Percentiles rank a stretch among this genome's conserved stretches.
Evolutionary conservation across 306 rosid genomes (phyloP).

Genomic region (Senna siamea): DNA sequence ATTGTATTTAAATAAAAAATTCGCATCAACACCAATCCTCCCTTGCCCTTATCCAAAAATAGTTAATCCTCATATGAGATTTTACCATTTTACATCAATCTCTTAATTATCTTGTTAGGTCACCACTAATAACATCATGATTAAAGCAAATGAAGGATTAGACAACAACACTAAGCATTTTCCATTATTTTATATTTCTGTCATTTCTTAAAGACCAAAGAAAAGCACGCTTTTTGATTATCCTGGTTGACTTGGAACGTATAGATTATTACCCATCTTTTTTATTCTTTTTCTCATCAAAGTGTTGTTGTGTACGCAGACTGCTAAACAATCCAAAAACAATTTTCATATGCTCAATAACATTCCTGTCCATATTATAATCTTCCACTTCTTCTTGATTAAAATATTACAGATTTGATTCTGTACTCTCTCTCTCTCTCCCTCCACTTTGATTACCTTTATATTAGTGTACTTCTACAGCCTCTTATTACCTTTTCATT

Average conservation of each 20-base stretch:
- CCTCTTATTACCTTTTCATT: slow-evolving; percentile 32
- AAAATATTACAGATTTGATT: slow-evolving; percentile 57
- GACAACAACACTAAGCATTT: slow-evolving; percentile 22
- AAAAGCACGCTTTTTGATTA: slow-evolving; percentile 43
- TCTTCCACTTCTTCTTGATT: neutral
- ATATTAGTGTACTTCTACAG: slow-evolving; percentile 39
- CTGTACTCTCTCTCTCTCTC: slow-evolving; percentile 34
- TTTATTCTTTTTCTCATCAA: neutral
- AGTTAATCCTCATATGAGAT: neutral
- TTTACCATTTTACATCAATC: slow-evolving; percentile 21
- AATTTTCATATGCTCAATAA: slow-evolving; percentile 40
- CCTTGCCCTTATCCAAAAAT: too few relatives aligned
- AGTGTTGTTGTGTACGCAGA: slow-evolving; percentile 40
- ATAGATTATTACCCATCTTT: slow-evolving; percentile 35
- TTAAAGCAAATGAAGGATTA: slow-evolving; percentile 27
- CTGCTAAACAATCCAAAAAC: slow-evolving; percentile 37
- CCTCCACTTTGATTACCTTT: slow-evolving; percentile 22
- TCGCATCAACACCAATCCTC: too few relatives aligned
- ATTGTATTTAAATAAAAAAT: too few relatives aligned
- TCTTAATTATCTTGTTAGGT: slow-evolving; percentile 10
- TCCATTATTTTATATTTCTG: slow-evolving; percentile 32
- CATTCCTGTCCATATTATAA: slow-evolving; percentile 45
- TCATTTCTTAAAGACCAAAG: slow-evolving; percentile 43
- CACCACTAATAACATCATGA: slow-evolving; percentile 29
- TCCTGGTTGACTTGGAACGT: slow-evolving; percentile 53